Percentiles rank a stretch among this genome's conserved stretches.
Evolutionary conservation across 164 flowering plant genomes (phyloP).

Genomic region (Tetrastigma voinierianum): DNA sequence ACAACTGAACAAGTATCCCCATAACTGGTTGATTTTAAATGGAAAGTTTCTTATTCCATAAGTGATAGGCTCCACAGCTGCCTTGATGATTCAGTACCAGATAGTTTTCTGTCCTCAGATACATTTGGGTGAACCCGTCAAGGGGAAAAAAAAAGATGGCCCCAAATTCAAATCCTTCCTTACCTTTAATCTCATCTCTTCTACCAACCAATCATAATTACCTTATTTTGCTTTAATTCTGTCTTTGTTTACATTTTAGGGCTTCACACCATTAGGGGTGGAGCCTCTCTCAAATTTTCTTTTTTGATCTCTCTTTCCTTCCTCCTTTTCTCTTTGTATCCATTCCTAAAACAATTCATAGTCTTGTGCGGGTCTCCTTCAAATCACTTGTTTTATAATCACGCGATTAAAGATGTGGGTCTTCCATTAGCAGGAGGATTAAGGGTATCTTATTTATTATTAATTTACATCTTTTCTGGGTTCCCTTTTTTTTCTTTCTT

Average conservation of each 20-base stretch:
- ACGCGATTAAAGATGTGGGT: constrained; percentile 21
- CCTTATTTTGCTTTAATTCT: background rate
- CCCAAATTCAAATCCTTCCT: too few relatives aligned
- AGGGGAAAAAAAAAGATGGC: too few relatives aligned
- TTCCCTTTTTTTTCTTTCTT: background rate
- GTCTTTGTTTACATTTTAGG: background rate
- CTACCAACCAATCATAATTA: background rate
- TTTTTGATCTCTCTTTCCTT: background rate
- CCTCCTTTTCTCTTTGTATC: background rate
- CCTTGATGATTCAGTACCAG: background rate
- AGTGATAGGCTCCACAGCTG: background rate
- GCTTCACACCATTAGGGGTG: background rate
- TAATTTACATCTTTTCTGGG: background rate
- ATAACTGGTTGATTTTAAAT: too few relatives aligned
- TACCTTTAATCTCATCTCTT: too few relatives aligned
- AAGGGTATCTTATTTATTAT: background rate
- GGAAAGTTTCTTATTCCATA: too few relatives aligned
- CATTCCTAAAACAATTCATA: background rate
- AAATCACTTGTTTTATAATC: constrained; percentile 13
- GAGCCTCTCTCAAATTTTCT: background rate
- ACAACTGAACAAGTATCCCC: too few relatives aligned
- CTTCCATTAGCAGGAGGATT: background rate
- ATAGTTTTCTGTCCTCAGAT: background rate
- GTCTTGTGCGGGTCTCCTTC: constrained; percentile 7
- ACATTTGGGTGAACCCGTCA: background rate